Conservation (phyloP, 805 yeast species). For the Debaryomyces tyrocola region DNA sequence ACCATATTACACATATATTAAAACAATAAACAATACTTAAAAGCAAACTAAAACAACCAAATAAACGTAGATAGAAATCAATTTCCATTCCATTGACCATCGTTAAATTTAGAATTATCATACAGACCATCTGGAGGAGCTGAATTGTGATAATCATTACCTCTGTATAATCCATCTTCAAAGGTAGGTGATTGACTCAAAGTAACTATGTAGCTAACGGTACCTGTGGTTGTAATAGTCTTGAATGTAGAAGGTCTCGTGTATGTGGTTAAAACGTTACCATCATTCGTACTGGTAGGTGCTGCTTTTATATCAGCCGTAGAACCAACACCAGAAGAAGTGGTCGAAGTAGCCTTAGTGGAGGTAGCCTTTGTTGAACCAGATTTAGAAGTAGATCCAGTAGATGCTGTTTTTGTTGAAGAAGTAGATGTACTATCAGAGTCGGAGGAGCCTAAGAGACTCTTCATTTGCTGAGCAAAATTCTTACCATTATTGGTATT, state of each 20-base stretch:
- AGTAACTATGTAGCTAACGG: conserved; percentile 4
- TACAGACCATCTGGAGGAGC: not conserved
- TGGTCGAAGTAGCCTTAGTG: not conserved
- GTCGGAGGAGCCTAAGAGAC: conserved; percentile 25
- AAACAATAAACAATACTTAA: too few species aligned
- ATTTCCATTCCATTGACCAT: not conserved
- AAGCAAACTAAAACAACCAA: too few species aligned
- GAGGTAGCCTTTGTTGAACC: not conserved
- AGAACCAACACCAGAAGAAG: conserved; percentile 1
- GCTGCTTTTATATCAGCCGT: not conserved
- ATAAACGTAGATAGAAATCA: not conserved
- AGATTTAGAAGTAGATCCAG: not conserved
- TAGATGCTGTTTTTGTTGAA: not conserved
- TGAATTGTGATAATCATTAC: not conserved
- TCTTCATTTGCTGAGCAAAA: conserved; percentile 40
- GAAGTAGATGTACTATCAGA: not conserved
- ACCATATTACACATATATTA: too few species aligned
- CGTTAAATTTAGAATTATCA: not conserved
- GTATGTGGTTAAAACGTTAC: not conserved
- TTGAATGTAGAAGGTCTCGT: not conserved
- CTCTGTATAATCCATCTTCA: not conserved
- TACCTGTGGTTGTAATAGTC: conserved; percentile 12
- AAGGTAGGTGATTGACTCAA: not conserved
- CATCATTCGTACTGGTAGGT: too few species aligned
- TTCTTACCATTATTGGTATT: conserved; percentile 21